These are phyloP conservation scores for Ophiostoma sp. DNA, from an alignment of 2,329 filamentous ascomycete genomes.

Conservation along the genomic window DNA sequence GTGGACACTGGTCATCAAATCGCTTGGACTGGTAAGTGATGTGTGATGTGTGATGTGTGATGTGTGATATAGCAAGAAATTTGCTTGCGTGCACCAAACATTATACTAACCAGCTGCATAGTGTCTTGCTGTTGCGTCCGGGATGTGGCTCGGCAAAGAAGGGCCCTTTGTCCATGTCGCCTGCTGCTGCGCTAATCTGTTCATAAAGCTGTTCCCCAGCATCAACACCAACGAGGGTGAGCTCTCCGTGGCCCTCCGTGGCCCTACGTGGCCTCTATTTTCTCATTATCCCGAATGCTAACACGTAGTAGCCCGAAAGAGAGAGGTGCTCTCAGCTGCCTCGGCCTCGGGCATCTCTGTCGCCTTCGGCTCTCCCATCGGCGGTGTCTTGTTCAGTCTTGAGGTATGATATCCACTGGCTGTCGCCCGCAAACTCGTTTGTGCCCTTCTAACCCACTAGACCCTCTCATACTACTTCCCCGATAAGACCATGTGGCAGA, in stretches of 20 bases:
- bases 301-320: constrained; percentile 53
- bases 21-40: constrained; percentile 57
- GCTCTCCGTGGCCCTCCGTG: background rate
- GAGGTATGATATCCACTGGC: constrained; percentile 47
- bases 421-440: background rate
- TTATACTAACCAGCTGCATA: background rate
- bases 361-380: constrained; percentile 88
- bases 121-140: constrained; percentile 84
- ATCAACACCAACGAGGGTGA: constrained; percentile 73
- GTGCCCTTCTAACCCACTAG: constrained; percentile 34
- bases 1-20: constrained; percentile 88
- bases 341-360: constrained; percentile 90
- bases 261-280: too few species aligned
- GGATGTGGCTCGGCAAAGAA: constrained; percentile 95
- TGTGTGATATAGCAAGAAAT: too few species aligned
- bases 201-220: constrained; percentile 79
- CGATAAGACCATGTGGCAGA: constrained; percentile 99
- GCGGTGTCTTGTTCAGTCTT: constrained; percentile 91
- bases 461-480: constrained; percentile 97
- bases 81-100: background rate
- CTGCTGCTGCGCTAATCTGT: constrained; percentile 90
- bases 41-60: too few species aligned
- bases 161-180: constrained; percentile 92
- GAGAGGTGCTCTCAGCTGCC: constrained; percentile 87
- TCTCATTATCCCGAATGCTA: background rate